Conservation (phyloP, 768 basidiomycete species). For the Fomitopsis serialis region DNA sequence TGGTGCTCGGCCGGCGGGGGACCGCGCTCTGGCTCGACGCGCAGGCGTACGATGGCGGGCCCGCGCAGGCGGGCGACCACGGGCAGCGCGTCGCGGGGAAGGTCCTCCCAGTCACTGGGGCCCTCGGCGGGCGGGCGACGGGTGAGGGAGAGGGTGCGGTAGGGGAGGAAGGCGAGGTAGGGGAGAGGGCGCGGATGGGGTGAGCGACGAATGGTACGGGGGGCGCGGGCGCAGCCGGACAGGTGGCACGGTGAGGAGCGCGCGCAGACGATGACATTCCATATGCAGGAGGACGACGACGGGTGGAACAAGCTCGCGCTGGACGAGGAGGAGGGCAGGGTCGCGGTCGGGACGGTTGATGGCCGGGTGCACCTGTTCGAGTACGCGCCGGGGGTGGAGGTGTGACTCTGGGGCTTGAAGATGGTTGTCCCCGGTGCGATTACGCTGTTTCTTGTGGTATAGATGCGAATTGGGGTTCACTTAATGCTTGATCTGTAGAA, state of each 20-base stretch:
- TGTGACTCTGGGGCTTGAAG: neutral
- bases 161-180: neutral
- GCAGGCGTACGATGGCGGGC: slow-evolving; percentile 39
- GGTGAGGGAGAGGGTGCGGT: neutral
- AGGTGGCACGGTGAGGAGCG: slow-evolving; percentile 22
- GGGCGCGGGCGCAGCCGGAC: too few relatives aligned
- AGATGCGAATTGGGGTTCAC: too few relatives aligned
- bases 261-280: slow-evolving; percentile 38
- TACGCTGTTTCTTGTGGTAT: too few relatives aligned
- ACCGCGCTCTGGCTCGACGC: slow-evolving; percentile 66
- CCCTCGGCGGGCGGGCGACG: too few relatives aligned
- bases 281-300: slow-evolving; percentile 38
- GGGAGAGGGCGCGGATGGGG: neutral
- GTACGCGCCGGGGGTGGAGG: slow-evolving; percentile 26
- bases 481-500: too few relatives aligned
- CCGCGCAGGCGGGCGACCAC: slow-evolving; percentile 25
- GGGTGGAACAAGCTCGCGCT: slow-evolving; percentile 41
- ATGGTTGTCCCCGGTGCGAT: too few relatives aligned
- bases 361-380: slow-evolving; percentile 48
- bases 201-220: too few relatives aligned
- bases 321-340: slow-evolving; percentile 31
- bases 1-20: slow-evolving; percentile 51
- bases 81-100: slow-evolving; percentile 60
- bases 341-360: slow-evolving; percentile 30
- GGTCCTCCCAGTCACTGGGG: slow-evolving; percentile 20